Percentiles rank a stretch among this genome's conserved stretches.
phyloP scores from a whole-genome alignment of 2,329 filamentous ascomycete genomes.

The Hortaea werneckii region DNA sequence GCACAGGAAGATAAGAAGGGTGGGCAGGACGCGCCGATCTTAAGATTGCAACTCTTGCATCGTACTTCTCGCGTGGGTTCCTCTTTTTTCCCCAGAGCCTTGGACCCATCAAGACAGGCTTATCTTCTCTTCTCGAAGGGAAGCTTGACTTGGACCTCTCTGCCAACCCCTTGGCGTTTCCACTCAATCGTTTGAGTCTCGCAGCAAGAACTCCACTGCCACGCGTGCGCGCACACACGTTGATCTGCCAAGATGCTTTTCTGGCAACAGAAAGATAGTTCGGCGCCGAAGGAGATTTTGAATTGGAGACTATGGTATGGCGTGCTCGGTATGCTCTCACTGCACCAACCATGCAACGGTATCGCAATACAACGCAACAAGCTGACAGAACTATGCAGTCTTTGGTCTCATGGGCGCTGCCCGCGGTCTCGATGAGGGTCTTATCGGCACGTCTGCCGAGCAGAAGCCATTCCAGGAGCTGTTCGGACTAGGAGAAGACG shows the following conservation, averaged over 20 bases:
- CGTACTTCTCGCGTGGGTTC: neutral
- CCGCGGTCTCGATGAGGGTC: constrained; percentile 68
- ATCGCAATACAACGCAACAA: neutral
- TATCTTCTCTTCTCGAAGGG: too few relatives aligned
- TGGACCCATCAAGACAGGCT: neutral
- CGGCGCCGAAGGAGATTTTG: constrained; percentile 59
- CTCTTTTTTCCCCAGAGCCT: neutral
- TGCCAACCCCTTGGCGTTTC: neutral
- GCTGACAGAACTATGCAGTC: constrained; percentile 3
- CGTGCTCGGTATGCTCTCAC: constrained; percentile 38
- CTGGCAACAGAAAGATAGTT: constrained; percentile 34
- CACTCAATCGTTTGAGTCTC: neutral
- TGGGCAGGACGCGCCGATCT: neutral
- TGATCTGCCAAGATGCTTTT: constrained; percentile 16
- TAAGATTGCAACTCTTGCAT: neutral
- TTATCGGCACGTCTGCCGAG: constrained; percentile 50
- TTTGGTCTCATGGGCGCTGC: constrained; percentile 58
- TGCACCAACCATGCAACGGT: too few relatives aligned
- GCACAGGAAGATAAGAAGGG: neutral
- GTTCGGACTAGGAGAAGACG: constrained; percentile 46
- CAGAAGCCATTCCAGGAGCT: constrained; percentile 52
- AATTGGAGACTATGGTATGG: constrained; percentile 75
- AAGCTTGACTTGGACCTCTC: too few relatives aligned
- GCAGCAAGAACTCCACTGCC: neutral
- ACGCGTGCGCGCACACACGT: too few relatives aligned